A percentile compares a stretch with the other conserved stretches of the same genome.
Evolutionary conservation across 148 eudicot genomes (phyloP).

Genomic region (Rhododendron ovatum): DNA sequence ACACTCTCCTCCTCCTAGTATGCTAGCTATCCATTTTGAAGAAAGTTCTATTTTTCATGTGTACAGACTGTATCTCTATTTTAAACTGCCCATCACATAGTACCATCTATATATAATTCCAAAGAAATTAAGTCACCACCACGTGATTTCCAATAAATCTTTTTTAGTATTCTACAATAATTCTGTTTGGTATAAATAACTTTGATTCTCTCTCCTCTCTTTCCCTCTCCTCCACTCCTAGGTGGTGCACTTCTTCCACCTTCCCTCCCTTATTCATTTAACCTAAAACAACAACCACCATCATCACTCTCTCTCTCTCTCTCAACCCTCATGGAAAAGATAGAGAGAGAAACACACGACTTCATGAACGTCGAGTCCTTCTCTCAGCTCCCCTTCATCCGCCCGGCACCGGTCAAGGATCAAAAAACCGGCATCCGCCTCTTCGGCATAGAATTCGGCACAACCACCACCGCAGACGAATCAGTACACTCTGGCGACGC

Average conservation of each 20-base stretch:
- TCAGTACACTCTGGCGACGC: slow-evolving; percentile 6
- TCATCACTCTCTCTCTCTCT: background rate
- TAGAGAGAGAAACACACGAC: slow-evolving; percentile 59
- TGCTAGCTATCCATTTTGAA: background rate
- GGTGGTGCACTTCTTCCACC: background rate
- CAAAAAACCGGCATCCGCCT: slow-evolving; percentile 46
- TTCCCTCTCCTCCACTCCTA: background rate
- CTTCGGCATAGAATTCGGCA: slow-evolving; percentile 66
- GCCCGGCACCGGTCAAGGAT: slow-evolving; percentile 50
- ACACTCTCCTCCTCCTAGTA: too few species aligned
- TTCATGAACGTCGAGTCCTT: slow-evolving; percentile 95
- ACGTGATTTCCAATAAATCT: background rate
- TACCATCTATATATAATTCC: background rate
- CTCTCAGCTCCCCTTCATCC: slow-evolving; percentile 86
- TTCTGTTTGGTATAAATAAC: background rate
- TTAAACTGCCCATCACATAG: background rate
- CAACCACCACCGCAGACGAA: slow-evolving; percentile 6
- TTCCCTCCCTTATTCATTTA: background rate
- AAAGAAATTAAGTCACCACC: background rate
- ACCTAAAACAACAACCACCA: background rate
- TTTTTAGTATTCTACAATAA: background rate
- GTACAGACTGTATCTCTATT: background rate
- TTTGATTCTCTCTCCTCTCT: background rate
- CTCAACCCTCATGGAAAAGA: slow-evolving; percentile 45
- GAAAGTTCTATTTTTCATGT: background rate